Conservation (phyloP, 768 basidiomycete species). For the Trametes cingulata region DNA sequence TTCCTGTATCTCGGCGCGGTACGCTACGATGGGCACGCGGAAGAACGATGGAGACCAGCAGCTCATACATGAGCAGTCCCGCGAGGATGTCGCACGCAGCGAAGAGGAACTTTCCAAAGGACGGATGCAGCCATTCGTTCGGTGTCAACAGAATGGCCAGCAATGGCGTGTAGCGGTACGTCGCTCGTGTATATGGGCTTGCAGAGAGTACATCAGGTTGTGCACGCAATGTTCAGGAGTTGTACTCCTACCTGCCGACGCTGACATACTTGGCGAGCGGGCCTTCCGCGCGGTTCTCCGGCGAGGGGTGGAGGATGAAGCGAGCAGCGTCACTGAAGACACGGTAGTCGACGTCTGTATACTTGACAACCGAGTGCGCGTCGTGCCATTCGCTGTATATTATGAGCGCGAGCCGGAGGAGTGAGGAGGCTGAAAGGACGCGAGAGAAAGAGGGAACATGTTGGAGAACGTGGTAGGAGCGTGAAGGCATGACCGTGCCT, state of each 20-base stretch:
- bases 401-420: slow-evolving; percentile 69
- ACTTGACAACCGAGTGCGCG: slow-evolving; percentile 78
- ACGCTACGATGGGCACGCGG: slow-evolving; percentile 33
- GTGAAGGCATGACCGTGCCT: slow-evolving; percentile 13
- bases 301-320: slow-evolving; percentile 50
- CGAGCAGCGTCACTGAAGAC: slow-evolving; percentile 92
- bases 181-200: slow-evolving; percentile 89
- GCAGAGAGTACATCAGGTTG: not conserved
- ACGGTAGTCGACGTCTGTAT: slow-evolving; percentile 97
- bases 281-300: slow-evolving; percentile 61
- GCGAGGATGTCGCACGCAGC: slow-evolving; percentile 81
- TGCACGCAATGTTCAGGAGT: not conserved
- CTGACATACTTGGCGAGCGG: slow-evolving; percentile 45
- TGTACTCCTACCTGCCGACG: slow-evolving; percentile 80
- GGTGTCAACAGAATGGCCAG: slow-evolving; percentile 82
- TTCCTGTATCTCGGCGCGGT: not conserved
- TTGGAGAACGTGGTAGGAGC: slow-evolving; percentile 11
- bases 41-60: slow-evolving; percentile 55
- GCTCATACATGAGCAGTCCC: slow-evolving; percentile 66
- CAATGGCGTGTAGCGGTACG: slow-evolving; percentile 96
- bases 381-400: slow-evolving; percentile 92
- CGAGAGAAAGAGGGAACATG: slow-evolving; percentile 45
- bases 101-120: slow-evolving; percentile 92
- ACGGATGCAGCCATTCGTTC: slow-evolving; percentile 76
- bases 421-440: slow-evolving; percentile 54